Evolutionary conservation across 1,139 yeast genomes (phyloP).

Genomic region (Diutina rugosa): DNA sequence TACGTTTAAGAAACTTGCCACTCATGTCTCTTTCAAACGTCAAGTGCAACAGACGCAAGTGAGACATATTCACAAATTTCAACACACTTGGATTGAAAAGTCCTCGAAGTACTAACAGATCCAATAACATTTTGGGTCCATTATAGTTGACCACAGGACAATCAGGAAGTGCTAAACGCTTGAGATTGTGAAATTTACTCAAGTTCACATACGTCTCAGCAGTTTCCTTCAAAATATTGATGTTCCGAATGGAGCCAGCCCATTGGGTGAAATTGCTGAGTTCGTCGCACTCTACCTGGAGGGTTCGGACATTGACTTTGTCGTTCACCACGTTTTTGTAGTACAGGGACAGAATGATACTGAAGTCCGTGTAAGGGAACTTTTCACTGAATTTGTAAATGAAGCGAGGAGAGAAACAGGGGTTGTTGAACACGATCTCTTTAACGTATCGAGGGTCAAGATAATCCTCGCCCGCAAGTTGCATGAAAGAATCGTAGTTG

Average conservation of each 20-base stretch:
- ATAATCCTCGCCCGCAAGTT: not conserved
- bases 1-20: conserved; percentile 1
- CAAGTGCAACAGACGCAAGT: conserved; percentile 1
- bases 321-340: conserved; percentile 1
- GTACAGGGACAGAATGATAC: not conserved
- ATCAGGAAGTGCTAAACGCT: conserved; percentile 1
- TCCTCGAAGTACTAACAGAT: not conserved
- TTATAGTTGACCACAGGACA: not conserved
- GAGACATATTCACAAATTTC: conserved; percentile 1
- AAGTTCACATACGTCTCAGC: not conserved
- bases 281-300: conserved; percentile 1
- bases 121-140: not conserved
- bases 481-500: conserved; percentile 1
- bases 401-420: conserved; percentile 1
- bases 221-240: not conserved
- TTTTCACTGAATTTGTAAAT: conserved; percentile 1
- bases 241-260: conserved; percentile 2
- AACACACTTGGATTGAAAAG: not conserved
- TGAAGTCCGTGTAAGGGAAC: conserved; percentile 1
- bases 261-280: conserved; percentile 1
- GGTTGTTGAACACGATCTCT: conserved; percentile 2
- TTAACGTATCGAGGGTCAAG: not conserved
- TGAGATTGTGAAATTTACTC: not conserved
- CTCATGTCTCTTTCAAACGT: conserved; percentile 1
- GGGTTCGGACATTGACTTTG: not conserved